Evolutionary conservation across 441 rosid species (phyloP), one percentile per base, ranked within the genome.

Genomic region (Bruguiera hainesii): DNA sequence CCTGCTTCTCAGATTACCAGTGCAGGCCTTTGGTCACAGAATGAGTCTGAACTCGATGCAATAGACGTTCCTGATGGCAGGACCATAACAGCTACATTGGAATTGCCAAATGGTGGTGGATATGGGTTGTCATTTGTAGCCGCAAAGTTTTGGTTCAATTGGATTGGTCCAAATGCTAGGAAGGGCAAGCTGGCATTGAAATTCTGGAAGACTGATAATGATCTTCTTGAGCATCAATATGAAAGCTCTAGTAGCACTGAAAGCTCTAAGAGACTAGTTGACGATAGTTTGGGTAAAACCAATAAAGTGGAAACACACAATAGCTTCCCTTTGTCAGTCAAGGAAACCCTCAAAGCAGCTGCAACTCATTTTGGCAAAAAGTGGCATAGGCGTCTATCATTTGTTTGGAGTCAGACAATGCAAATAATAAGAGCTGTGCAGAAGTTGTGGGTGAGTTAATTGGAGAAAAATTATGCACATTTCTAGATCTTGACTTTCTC

Each of bases 21-120:
- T 77, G 94, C 90, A 15, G 96, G 96, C 77, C 77, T 92, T 78
- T 90, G 97, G 99, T 90, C 87, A 48, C 88, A 76, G 55, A 78
- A 71, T 71, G 82, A 70, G 61, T 81, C 79, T 71, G 87, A 83
- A 81, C 65, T 79, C 67, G 69, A 60, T 63, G 70, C 70, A 65
- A 56, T 51, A 30, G 81, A 77, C 60, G 67, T 69, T 64, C 84
- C 85, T 64, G 66, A 67, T 66, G 52, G 70, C 74, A 72, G 78
- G 60, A 64, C 72, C 73, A 68, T 64, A 58, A 42, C 76, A 56
- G 81, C 83, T 61, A 68, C 71, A 56, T 66, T 83, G 56, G 84
- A 83, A 82, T 78, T 76, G 63, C 71, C 83, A 46, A 73, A 71
- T 65, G 76, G 80, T 74, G 82, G 72, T 73, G 88, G 72, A 75